phyloP scores from a whole-genome alignment of 306 rosid species.

The Quercus ilex region DNA sequence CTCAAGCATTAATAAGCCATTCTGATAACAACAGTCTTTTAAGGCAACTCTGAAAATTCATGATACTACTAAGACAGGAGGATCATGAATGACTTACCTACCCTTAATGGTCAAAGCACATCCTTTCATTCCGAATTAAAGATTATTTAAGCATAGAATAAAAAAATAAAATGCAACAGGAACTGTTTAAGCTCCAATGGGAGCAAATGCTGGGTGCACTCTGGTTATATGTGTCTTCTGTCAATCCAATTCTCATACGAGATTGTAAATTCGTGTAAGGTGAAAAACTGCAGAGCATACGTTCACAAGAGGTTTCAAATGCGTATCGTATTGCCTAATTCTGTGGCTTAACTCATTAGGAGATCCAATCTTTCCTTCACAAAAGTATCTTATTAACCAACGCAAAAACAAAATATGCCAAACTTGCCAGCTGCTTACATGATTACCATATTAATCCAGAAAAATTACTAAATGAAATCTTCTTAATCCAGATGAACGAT shows the following conservation, averaged over 20 bases:
- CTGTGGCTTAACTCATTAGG: background rate
- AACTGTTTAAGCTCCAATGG: no score
- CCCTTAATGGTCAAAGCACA: no score
- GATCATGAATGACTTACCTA: background rate
- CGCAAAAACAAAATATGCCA: background rate
- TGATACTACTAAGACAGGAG: background rate
- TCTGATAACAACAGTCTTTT: background rate
- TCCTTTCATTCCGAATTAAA: no score
- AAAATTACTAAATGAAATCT: background rate
- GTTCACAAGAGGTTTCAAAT: background rate
- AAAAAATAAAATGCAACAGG: no score
- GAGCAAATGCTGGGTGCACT: no score
- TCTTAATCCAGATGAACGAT: background rate
- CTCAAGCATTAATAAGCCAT: slow-evolving; percentile 5
- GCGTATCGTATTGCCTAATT: background rate
- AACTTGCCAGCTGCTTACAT: background rate
- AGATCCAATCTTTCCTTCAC: background rate
- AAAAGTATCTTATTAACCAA: background rate
- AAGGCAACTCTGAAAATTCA: slow-evolving; percentile 1
- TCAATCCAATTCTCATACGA: background rate
- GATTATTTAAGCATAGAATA: no score
- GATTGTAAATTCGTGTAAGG: background rate
- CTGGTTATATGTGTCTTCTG: no score
- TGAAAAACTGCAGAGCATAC: background rate
- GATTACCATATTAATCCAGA: background rate